A percentile compares a stretch with the other conserved stretches of the same genome.
These are phyloP conservation scores for Xylariaceae sp. DNA, from an alignment of 2,329 filamentous ascomycete genomes.

Conservation along the genomic window DNA sequence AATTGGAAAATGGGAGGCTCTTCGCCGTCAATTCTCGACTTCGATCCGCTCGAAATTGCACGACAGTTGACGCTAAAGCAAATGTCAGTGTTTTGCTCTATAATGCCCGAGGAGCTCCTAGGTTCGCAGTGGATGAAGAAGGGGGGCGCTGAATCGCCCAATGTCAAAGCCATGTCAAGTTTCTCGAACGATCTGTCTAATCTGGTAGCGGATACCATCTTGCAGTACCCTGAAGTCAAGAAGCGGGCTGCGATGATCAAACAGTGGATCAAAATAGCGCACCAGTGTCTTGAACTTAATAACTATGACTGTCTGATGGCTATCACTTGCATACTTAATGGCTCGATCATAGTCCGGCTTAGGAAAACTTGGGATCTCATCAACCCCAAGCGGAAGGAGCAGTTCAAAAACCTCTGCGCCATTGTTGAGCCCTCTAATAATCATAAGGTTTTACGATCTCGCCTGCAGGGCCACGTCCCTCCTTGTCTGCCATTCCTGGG, in stretches of 20 bases:
- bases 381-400: conserved; percentile 75
- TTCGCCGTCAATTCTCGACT: conserved; percentile 75
- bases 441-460: conserved; percentile 78
- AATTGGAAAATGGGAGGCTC: conserved; percentile 70
- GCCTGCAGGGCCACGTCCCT: conserved; percentile 79
- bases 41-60: conserved; percentile 86
- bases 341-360: conserved; percentile 82
- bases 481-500: conserved; percentile 94
- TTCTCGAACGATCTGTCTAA: conserved; percentile 91
- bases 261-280: conserved; percentile 95
- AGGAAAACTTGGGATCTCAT: conserved; percentile 90
- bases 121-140: conserved; percentile 94
- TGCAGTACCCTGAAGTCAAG: conserved; percentile 85
- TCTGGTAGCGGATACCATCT: conserved; percentile 86
- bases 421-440: conserved; percentile 89
- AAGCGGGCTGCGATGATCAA: conserved; percentile 88
- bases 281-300: conserved; percentile 80
- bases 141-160: conserved; percentile 70
- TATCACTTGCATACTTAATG: conserved; percentile 90
- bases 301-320: conserved; percentile 98
- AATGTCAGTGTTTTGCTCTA: conserved; percentile 85
- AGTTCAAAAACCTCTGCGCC: conserved; percentile 73
- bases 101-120: conserved; percentile 86
- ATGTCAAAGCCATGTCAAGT: conserved; percentile 90
- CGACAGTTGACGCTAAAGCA: conserved; percentile 91